These are phyloP conservation scores for Carex kokanica DNA, from an alignment of 176 grass and related monocot genomes.

Conservation along the genomic window DNA sequence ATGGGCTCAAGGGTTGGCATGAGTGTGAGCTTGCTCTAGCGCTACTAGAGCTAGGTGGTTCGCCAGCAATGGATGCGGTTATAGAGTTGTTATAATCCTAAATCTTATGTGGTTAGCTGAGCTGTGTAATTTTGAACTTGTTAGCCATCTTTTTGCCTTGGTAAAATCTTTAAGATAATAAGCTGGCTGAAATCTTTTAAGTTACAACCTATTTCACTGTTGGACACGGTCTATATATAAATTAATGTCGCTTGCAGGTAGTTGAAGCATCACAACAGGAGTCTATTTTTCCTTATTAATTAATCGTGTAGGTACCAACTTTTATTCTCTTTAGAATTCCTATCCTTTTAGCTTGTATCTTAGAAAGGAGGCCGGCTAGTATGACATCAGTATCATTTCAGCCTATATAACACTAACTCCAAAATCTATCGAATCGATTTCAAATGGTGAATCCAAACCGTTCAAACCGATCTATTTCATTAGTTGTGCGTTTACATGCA, in stretches of 20 bases:
- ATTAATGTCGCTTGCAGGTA: background rate
- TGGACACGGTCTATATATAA: background rate
- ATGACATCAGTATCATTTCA: no score
- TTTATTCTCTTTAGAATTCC: no score
- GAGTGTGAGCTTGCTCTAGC: conserved; percentile 67
- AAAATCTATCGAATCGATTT: no score
- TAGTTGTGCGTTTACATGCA: no score
- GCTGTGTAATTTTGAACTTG: conserved; percentile 9
- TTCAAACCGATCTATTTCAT: no score
- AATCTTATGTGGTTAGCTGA: background rate
- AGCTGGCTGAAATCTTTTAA: background rate
- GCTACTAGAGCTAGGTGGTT: conserved; percentile 72
- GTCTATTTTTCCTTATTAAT: background rate
- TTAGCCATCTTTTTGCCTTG: background rate
- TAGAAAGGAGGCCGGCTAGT: no score
- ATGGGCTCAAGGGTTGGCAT: conserved; percentile 63
- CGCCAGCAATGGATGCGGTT: conserved; percentile 13
- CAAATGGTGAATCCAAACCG: no score
- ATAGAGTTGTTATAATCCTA: background rate
- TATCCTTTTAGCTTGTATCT: no score
- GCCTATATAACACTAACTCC: no score
- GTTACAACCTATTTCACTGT: background rate
- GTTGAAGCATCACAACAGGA: conserved; percentile 16
- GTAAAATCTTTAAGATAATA: background rate
- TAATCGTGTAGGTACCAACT: no score